Evolutionary conservation across 805 yeast genomes (phyloP).

Genomic region (Kregervanrija delftensis): DNA sequence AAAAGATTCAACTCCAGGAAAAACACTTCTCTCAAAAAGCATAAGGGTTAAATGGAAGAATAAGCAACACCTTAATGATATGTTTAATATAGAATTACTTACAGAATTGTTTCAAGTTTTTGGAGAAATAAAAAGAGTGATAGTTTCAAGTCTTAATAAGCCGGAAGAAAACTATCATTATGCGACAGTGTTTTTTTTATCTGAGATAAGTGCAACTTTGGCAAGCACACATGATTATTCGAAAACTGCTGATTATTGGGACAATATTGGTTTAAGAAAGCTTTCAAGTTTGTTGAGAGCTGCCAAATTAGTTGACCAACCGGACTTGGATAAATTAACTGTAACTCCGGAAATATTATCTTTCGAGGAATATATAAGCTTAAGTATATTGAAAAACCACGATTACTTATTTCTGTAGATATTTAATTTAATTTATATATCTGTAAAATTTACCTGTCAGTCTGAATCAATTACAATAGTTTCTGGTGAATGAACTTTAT

Average conservation of each 20-base stretch:
- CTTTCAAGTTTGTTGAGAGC: slow-evolving; percentile 39
- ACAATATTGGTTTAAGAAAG: slow-evolving; percentile 35
- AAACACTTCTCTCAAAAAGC: background rate
- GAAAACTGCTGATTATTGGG: slow-evolving; percentile 38
- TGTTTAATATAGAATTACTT: slow-evolving; percentile 29
- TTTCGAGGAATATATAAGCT: slow-evolving; percentile 18
- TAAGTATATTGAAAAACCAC: slow-evolving; percentile 6
- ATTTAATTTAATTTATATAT: too few species aligned
- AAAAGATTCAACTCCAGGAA: too few species aligned
- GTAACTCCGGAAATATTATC: slow-evolving; percentile 4
- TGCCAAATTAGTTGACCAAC: slow-evolving; percentile 12
- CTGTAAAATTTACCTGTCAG: background rate
- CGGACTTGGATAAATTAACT: background rate
- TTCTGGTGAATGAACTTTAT: slow-evolving; percentile 67
- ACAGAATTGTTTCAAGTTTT: slow-evolving; percentile 37
- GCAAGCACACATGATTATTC: slow-evolving; percentile 39
- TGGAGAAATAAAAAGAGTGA: slow-evolving; percentile 29
- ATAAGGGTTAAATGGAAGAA: slow-evolving; percentile 37
- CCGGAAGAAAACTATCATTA: slow-evolving; percentile 27
- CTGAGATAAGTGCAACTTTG: slow-evolving; percentile 21
- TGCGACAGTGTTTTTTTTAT: slow-evolving; percentile 31
- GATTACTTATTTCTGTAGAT: background rate
- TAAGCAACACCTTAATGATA: slow-evolving; percentile 28
- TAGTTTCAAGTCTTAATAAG: slow-evolving; percentile 7
- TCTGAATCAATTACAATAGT: slow-evolving; percentile 68